Evolutionary conservation across 202 grass and related monocot genomes (phyloP), one percentile per base, ranked within the genome.

Genomic region (Panicum virgatum): DNA sequence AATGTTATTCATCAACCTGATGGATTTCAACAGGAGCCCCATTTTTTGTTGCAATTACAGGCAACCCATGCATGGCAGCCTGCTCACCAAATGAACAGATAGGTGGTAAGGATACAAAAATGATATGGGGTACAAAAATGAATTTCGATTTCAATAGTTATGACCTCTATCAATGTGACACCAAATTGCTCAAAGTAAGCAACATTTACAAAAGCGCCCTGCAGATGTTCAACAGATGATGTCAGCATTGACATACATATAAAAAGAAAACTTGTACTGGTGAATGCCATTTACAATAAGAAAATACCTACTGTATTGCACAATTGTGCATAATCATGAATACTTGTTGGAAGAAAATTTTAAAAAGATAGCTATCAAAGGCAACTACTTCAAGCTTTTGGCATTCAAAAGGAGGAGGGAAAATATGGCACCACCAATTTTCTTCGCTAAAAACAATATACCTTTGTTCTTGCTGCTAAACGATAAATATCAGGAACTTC

Each of bases 161-260:
- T 73, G 52, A 99, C 97, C 93, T 99, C 97, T 83, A 99, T 99
- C 85, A 99, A 94, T 57, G 97, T 99, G 70, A 99, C 93, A 85
- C 97, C 97, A 69, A 99, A 99, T 90, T 94, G 97, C 84, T 99
- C 97, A 26, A 99, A 94, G 78, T 94, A 99, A 87, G 97, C 87
- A 34, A 94, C 91, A 96, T 99, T 99, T 61, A 99, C 94, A 82
- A 99, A 99, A 92, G 94, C 93, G 59, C 97, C 97, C 97, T 99
- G 92, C 82, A 86, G 74, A 86, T 86, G 78, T 81, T 60, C 56
- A 81, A 76, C 37, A 23, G 22, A 66, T 37, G 40, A 63, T 4
- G 11, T 76, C 71, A 45, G 32, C 4, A 51, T 81, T 30, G 39
- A 61, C 30, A 82, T 65, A 65, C 73, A 50, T 48, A 58, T 48